These are phyloP conservation scores for Trypanosoma scelopori DNA, from an alignment of 208 protist species.

Conservation along the genomic window DNA sequence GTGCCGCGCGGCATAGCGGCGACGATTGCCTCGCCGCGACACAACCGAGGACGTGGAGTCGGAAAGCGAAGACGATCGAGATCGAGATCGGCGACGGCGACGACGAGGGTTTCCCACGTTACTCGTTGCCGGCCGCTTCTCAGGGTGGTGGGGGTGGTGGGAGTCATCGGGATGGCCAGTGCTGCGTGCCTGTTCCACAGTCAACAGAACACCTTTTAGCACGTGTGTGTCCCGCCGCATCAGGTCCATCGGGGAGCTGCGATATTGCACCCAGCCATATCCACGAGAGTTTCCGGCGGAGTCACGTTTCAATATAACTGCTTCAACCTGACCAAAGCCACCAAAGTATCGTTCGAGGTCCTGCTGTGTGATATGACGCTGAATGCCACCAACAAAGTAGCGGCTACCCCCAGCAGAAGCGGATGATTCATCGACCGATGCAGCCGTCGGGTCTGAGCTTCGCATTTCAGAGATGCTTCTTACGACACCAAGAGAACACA, in stretches of 20 bases:
- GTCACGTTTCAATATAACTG: conserved; percentile 37
- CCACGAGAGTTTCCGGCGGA: conserved; percentile 49
- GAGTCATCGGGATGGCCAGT: background rate
- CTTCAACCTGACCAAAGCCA: conserved; percentile 32
- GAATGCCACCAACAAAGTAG: conserved; percentile 63
- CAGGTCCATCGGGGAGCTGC: background rate
- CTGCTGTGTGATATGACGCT: conserved; percentile 36
- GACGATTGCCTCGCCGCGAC: background rate
- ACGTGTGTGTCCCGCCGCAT: conserved; percentile 16
- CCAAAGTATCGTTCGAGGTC: conserved; percentile 50
- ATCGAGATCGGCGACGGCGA: conserved; percentile 16
- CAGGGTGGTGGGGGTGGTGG: background rate
- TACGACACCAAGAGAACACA: too few species aligned
- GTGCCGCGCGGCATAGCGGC: background rate
- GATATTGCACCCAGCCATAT: conserved; percentile 61
- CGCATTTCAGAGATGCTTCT: background rate
- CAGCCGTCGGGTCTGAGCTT: conserved; percentile 15
- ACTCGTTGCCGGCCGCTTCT: background rate
- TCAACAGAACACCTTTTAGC: conserved; percentile 24
- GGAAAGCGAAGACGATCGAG: conserved; percentile 15
- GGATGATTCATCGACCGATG: background rate
- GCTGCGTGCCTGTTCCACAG: conserved; percentile 22
- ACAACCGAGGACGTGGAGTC: conserved; percentile 7
- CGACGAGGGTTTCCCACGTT: background rate
- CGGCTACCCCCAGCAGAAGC: background rate